These are phyloP conservation scores for Coprinopsis strossmayeri DNA, from an alignment of 768 basidiomycete genomes.

Conservation along the genomic window DNA sequence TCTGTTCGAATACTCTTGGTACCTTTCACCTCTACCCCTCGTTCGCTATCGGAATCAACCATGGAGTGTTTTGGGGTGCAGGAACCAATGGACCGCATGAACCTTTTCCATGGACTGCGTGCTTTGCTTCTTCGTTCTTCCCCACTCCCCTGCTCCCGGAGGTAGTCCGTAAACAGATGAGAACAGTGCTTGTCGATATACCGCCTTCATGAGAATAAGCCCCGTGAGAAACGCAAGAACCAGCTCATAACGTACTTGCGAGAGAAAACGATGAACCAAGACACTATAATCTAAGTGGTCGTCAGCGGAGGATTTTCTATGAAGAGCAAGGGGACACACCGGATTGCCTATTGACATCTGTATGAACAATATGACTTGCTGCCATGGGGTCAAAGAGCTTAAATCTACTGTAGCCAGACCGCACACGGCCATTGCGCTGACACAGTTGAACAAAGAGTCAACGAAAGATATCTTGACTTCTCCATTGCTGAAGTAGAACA, in stretches of 20 bases:
- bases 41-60: not conserved
- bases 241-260: conserved; percentile 59
- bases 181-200: conserved; percentile 6
- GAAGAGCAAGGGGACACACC: conserved; percentile 34
- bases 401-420: conserved; percentile 68
- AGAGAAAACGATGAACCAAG: conserved; percentile 78
- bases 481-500: conserved; percentile 84
- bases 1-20: conserved; percentile 22
- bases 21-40: not conserved
- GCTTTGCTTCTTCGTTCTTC: not conserved
- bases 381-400: conserved; percentile 61
- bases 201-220: too few relatives aligned
- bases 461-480: conserved; percentile 62
- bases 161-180: not conserved
- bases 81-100: not conserved
- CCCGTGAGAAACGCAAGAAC: too few relatives aligned
- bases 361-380: conserved; percentile 64
- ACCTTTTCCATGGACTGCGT: not conserved
- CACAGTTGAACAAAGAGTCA: conserved; percentile 72
- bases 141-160: not conserved
- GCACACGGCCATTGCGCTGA: conserved; percentile 74
- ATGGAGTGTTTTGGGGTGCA: not conserved
- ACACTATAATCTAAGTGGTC: conserved; percentile 58
- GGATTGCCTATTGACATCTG: conserved; percentile 76
- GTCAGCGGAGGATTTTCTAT: conserved; percentile 1